Base-by-base conservation (phyloP, 306 rosid genomes). In the Cicer yamashitae region DNA sequence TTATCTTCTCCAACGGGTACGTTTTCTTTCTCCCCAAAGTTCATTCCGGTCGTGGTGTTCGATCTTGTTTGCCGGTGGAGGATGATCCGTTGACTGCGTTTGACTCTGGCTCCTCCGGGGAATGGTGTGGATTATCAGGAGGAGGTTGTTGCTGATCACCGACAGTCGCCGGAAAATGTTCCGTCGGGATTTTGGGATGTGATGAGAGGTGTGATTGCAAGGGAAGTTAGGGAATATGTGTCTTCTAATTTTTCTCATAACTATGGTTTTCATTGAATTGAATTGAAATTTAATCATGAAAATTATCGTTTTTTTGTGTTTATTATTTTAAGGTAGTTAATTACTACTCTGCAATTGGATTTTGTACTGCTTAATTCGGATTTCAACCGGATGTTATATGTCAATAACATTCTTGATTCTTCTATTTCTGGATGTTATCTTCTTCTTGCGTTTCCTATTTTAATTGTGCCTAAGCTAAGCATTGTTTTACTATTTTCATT, bases 101-200 rank as follows among this genome's bases (percentile, higher is more conserved):
- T 96, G 92, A 96, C 98, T 14, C 90, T 96, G 3, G 99, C 96
- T 10, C 91, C 99, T 1, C 98, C 99, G 1, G 97, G 99, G 54
- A 45, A 70, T 1, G 48, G 10, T 44, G 57, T 20, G 57, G 72
- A 67, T 6, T 54, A 67, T 12, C 15, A 15, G 22, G 67, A 67
- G 5, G 45, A 70, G 43, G 50, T 7, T 13, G 78, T 20, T 13
- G 79, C 14, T 10, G 64, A 74, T 2, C 47, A 20, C 2, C 87
- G 56, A 0, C 53, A 80, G n/a, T 59, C 73, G 58, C 17, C 72
- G 37, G 81, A 86, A 79, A 79, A 40, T 73, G 43, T 81, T 40
- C 93, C 96, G 76, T 20, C 83, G 9, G 97, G 84, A 60, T 90
- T 96, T 74, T 96, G 93, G 99, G 98, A 90, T 77, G 72, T 41